Evolutionary conservation across 352 stramenopile genomes (phyloP), one percentile per base, ranked within the genome.

Genomic region (Pythium brassicae): DNA sequence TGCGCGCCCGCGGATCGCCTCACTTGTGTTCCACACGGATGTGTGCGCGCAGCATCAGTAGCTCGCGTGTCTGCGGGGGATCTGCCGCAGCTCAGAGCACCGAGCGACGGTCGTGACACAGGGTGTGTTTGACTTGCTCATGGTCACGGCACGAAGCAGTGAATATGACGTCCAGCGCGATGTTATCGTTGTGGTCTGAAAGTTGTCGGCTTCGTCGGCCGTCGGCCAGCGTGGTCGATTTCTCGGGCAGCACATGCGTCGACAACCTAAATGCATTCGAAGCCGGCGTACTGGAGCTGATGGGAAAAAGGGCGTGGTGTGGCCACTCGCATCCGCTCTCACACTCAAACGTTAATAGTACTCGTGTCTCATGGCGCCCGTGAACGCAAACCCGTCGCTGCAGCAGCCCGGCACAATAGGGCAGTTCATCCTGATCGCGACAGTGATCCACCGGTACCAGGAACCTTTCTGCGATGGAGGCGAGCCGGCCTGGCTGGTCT

Each of bases 191-290:
- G 86, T 91, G 5, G 88, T 99, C 42, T 98, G 97, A 61, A 97
- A 82, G 37, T 73, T 99, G 12, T 98, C 93, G 15, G 94, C 76
- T n/a, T n/a, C n/a, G n/a, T n/a, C n/a, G n/a, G 23, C 92, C 96
- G 19, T 83, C 89, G 7, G 95, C 98, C 66, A 98, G 98, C 71
- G 98, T 98, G 69, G 79, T 96, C 27, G 92, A 98, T 66, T 97
- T 98, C 42, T 93, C 88, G 15, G 90, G 97, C 61, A 80, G 95
- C 52, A 80, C 89, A 20, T 95, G 90, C 53, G 68, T 99, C 2
- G 91, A 95, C 4, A 98, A 99, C 58, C 76, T 99, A 25, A 96
- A 93, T 25, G 89, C 93, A 17, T 98, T 98, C 61, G 80, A 93
- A 62, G 87, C 97, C 51, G 83, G 97, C 10, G 91, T 98, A 53